phyloP scores from a whole-genome alignment of 225 moss, liverwort and hornwort species.

The Physcomitrellopsis africana region DNA sequence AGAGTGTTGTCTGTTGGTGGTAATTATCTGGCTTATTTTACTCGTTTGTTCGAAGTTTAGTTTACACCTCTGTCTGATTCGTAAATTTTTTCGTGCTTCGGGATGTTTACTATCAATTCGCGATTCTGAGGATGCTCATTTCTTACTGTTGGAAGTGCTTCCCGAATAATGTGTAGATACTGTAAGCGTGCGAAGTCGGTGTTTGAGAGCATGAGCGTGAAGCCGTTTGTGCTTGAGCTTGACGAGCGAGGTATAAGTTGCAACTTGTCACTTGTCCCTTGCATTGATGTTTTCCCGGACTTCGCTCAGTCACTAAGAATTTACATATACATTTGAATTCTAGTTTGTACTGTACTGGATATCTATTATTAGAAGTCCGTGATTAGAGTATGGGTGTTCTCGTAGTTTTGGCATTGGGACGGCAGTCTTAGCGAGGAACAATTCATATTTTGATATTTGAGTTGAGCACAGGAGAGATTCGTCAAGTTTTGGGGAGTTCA shows the following conservation, averaged over 20 bases:
- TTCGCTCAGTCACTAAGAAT: not conserved
- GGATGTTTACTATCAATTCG: not conserved
- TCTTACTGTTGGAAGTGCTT: conserved; percentile 1
- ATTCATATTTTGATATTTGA: too few relatives aligned
- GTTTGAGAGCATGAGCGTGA: conserved; percentile 69
- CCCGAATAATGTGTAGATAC: conserved; percentile 52
- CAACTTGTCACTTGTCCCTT: not conserved
- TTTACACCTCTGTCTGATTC: not conserved
- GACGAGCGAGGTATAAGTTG: conserved; percentile 71
- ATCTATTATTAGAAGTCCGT: not conserved
- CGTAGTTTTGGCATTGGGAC: too few relatives aligned
- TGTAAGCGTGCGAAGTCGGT: conserved; percentile 89
- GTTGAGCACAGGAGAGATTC: too few relatives aligned
- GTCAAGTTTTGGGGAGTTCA: too few relatives aligned
- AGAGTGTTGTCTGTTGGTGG: not conserved
- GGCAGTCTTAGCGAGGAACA: too few relatives aligned
- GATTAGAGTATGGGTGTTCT: too few relatives aligned
- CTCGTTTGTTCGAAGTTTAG: not conserved
- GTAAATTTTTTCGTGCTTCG: not conserved
- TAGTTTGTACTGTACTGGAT: not conserved
- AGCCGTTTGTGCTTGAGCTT: conserved; percentile 81
- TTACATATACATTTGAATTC: not conserved
- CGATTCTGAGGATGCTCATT: not conserved
- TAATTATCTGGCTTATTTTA: not conserved
- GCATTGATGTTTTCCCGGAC: not conserved